Percentiles rank a stretch among this genome's conserved stretches.
Evolutionary conservation across 768 basidiomycete genomes (phyloP).

Genomic region (Lactarius akahatsu): DNA sequence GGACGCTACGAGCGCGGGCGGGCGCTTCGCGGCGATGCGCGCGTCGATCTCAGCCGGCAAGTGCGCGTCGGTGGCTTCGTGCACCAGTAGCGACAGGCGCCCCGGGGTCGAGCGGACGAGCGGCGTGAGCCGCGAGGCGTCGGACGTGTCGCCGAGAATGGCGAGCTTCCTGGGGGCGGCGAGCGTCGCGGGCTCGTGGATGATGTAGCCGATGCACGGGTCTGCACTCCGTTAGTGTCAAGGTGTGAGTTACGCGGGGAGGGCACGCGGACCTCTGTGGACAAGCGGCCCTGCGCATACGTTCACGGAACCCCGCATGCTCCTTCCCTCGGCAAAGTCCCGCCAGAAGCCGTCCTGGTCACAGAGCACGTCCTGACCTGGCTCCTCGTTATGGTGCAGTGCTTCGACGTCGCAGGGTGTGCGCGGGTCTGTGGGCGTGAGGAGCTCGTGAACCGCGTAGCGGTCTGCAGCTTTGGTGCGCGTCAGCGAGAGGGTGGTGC

Average conservation of each 20-base stretch:
- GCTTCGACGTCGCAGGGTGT: constrained; percentile 51
- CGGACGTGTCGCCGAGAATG: constrained; percentile 75
- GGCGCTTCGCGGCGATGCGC: constrained; percentile 43
- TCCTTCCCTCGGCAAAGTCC: constrained; percentile 44
- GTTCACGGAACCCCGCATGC: constrained; percentile 44
- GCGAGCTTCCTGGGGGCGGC: constrained; percentile 60
- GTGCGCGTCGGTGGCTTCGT: constrained; percentile 79
- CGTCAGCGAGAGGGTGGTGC: constrained; percentile 68
- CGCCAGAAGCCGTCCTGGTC: constrained; percentile 64
- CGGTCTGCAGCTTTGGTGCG: constrained; percentile 55
- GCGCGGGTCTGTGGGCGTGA: constrained; percentile 51
- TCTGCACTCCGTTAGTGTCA: constrained; percentile 41
- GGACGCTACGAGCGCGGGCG: constrained; percentile 41
- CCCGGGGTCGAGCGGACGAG: constrained; percentile 36
- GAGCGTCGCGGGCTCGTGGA: constrained; percentile 50
- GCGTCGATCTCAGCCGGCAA: constrained; percentile 58
- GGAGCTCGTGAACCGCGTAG: constrained; percentile 78
- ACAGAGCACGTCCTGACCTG: constrained; percentile 59
- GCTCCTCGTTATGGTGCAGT: constrained; percentile 60
- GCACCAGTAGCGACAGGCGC: constrained; percentile 62
- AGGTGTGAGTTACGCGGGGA: neutral
- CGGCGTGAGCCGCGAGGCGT: constrained; percentile 58
- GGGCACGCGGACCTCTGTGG: constrained; percentile 59
- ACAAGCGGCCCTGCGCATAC: constrained; percentile 74
- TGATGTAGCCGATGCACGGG: constrained; percentile 76